Base-by-base conservation (phyloP, 495 filamentous ascomycete genomes). In the Choiromyces venosus region DNA sequence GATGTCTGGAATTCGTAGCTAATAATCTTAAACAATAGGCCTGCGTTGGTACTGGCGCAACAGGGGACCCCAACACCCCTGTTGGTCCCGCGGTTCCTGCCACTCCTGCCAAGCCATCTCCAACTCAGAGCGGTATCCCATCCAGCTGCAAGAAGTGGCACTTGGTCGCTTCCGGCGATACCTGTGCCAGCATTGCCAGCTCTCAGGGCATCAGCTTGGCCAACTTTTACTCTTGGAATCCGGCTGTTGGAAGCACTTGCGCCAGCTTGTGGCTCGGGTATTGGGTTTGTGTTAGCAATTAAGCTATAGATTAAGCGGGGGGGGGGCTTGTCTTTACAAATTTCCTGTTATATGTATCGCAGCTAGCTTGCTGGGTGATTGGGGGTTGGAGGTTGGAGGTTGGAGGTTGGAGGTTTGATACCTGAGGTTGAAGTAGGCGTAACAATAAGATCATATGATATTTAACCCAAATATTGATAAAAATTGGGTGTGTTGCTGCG, bases 161-260 rank as follows among this genome's bases (percentile, higher is more conserved):
- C 25, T 18, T 65, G 0, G 81, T 79, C 0, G 18, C 33, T 2
- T 37, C 33, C 1, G 81, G 77, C 0, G 75, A 80, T 1, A 68
- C 56, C 19, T 82, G 81, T 67, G 46, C 39, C 4, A 68, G 18
- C 7, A 78, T 81, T 37, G 37, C 36, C 33, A 18, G 25, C 16
- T 74, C 75, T 36, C 67, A 71, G 12, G 81, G 80, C 35, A 80
- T 83, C 36, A 73, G 75, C 25, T 71, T 79, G 33, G 71, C 76
- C n/a, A 44, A 83, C 12, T 75, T 85, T 71, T 74, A 76, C 42
- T 42, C 65, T 69, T 84, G 81, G 81, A 87, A 87, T 75, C 76
- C 83, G 0, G 83, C 81, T 65, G 77, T 86, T 36, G 79, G 84
- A 18, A 39, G 69, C 14, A 69, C 70, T n/a, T 85, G 84, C 71